Evolutionary conservation across 768 basidiomycete genomes (phyloP).

Genomic region (Mycena albidolilacea): DNA sequence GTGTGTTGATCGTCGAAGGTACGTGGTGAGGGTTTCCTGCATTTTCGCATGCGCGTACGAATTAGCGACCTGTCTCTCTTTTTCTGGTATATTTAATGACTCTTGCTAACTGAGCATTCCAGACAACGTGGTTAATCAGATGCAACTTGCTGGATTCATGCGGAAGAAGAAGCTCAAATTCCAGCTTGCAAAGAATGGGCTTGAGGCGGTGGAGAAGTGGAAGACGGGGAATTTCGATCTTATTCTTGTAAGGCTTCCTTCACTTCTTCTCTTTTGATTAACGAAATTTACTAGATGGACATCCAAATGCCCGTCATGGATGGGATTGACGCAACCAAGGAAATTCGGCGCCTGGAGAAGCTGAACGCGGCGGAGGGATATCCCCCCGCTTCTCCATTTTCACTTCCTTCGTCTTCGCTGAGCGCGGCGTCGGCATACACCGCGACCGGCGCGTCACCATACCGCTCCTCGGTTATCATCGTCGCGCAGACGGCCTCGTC

Average conservation of each 20-base stretch:
- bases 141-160: constrained; percentile 97
- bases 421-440: constrained; percentile 54
- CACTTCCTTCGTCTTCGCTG: constrained; percentile 59
- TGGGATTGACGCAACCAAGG: constrained; percentile 96
- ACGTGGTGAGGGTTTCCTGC: constrained; percentile 45
- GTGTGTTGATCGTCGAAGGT: constrained; percentile 98
- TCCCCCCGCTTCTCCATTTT: constrained; percentile 75
- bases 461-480: constrained; percentile 96
- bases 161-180: constrained; percentile 95
- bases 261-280: constrained; percentile 25
- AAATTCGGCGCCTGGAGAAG: constrained; percentile 91
- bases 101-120: constrained; percentile 34
- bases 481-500: constrained; percentile 99
- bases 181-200: constrained; percentile 94
- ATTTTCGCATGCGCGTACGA: constrained; percentile 3
- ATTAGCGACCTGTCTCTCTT: neutral
- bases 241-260: constrained; percentile 77
- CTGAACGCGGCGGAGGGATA: constrained; percentile 74
- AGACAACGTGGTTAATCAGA: constrained; percentile 99
- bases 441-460: constrained; percentile 72
- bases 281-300: constrained; percentile 83
- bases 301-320: constrained; percentile 99
- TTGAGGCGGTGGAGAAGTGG: constrained; percentile 97
- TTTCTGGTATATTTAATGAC: neutral
- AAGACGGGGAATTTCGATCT: constrained; percentile 93